Conservation (phyloP, 805 yeast genomes). For the Candida verbasci region DNA sequence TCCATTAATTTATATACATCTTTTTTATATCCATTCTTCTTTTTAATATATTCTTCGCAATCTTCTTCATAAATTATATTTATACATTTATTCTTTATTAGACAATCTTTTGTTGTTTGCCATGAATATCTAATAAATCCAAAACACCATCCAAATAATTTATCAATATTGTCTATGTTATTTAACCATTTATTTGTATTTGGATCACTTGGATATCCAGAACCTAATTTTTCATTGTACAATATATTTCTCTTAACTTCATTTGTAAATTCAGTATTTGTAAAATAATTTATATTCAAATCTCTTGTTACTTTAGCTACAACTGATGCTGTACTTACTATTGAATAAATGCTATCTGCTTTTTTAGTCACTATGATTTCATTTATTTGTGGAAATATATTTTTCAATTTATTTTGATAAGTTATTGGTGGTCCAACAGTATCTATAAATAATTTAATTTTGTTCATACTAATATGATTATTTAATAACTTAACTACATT, state of each 20-base stretch:
- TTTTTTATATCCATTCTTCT: slow-evolving; percentile 24
- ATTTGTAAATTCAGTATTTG: not conserved
- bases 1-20: slow-evolving; percentile 21
- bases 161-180: slow-evolving; percentile 44
- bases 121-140: slow-evolving; percentile 81
- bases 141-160: slow-evolving; percentile 79
- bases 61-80: slow-evolving; percentile 62
- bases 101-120: slow-evolving; percentile 83
- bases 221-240: slow-evolving; percentile 53
- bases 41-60: slow-evolving; percentile 33
- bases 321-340: slow-evolving; percentile 91
- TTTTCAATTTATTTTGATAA: slow-evolving; percentile 72
- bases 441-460: slow-evolving; percentile 79
- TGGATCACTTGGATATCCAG: slow-evolving; percentile 95
- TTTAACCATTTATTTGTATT: slow-evolving; percentile 76
- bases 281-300: slow-evolving; percentile 41
- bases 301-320: slow-evolving; percentile 97
- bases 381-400: slow-evolving; percentile 57
- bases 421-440: slow-evolving; percentile 94
- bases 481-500: slow-evolving; percentile 38
- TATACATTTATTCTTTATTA: slow-evolving; percentile 49
- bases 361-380: slow-evolving; percentile 84
- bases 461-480: slow-evolving; percentile 54
- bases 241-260: slow-evolving; percentile 24
- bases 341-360: slow-evolving; percentile 89